Percentiles rank a stretch among this genome's conserved stretches.
Conservation (phyloP, 2,329 filamentous ascomycete genomes). For the Anisogramma anomala region DNA sequence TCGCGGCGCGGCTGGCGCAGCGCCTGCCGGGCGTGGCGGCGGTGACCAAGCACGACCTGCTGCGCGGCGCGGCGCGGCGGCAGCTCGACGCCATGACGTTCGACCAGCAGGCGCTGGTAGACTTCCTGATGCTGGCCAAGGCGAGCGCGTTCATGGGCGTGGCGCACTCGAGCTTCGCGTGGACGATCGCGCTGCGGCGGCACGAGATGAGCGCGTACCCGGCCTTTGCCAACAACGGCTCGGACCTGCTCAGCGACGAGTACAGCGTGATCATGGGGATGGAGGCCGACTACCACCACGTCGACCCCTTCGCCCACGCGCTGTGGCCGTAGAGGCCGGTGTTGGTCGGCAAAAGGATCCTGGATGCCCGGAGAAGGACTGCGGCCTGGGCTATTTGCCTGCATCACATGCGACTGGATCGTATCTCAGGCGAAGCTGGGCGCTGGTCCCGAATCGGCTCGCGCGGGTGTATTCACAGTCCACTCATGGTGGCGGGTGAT, state of each 20-base stretch:
- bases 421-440: too few species aligned
- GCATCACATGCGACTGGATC: too few species aligned
- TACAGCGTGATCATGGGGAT: slow-evolving; percentile 24
- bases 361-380: too few species aligned
- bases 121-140: slow-evolving; percentile 24
- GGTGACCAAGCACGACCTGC: slow-evolving; percentile 23
- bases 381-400: too few species aligned
- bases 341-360: not conserved
- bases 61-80: slow-evolving; percentile 15
- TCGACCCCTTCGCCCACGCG: slow-evolving; percentile 21
- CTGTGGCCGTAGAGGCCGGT: slow-evolving; percentile 20
- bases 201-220: slow-evolving; percentile 23
- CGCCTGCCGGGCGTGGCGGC: slow-evolving; percentile 19
- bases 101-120: slow-evolving; percentile 24
- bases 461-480: too few species aligned
- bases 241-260: slow-evolving; percentile 22
- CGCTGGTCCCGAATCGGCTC: too few species aligned
- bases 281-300: slow-evolving; percentile 20
- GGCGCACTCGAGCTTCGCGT: slow-evolving; percentile 24
- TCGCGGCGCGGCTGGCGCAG: slow-evolving; percentile 15
- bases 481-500: too few species aligned
- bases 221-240: slow-evolving; percentile 20
- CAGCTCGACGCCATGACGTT: slow-evolving; percentile 20
- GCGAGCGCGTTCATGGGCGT: slow-evolving; percentile 25
- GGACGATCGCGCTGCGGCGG: slow-evolving; percentile 23